These are phyloP conservation scores for Podospora comata DNA, from an alignment of 495 filamentous ascomycete species.

Conservation along the genomic window DNA sequence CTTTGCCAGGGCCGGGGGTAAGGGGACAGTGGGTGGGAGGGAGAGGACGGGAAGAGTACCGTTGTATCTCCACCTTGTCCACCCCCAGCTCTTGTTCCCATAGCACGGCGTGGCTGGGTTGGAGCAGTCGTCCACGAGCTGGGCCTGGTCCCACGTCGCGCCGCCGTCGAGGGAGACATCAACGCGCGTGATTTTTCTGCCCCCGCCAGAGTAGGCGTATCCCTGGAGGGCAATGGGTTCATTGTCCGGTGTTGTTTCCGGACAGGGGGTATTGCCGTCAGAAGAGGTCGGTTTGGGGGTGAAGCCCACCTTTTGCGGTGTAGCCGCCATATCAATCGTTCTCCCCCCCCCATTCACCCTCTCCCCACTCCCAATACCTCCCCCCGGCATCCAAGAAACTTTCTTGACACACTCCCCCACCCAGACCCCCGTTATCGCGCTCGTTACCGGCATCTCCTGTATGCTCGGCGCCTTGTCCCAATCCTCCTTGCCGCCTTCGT, in stretches of 20 bases:
- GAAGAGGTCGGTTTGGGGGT: constrained; percentile 6
- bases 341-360: no score
- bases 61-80: constrained; percentile 52
- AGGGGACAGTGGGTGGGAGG: background rate
- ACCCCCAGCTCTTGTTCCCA: constrained; percentile 51
- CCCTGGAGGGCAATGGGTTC: constrained; percentile 47
- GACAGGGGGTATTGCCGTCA: constrained; percentile 10
- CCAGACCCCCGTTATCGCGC: constrained; percentile 45
- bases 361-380: background rate
- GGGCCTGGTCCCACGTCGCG: constrained; percentile 51
- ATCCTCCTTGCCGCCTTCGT: constrained; percentile 50
- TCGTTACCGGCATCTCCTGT: constrained; percentile 60
- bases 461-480: constrained; percentile 55
- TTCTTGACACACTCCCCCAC: constrained; percentile 49
- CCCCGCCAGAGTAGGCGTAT: constrained; percentile 60
- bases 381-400: constrained; percentile 35
- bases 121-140: constrained; percentile 43
- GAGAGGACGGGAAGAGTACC: constrained; percentile 21
- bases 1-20: background rate
- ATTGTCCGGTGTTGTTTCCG: constrained; percentile 10
- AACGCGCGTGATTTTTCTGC: constrained; percentile 51
- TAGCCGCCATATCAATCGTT: constrained; percentile 23
- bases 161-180: constrained; percentile 57
- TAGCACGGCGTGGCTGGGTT: constrained; percentile 25
- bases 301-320: constrained; percentile 23